A percentile compares a stretch with the other conserved stretches of the same genome.
These are phyloP conservation scores for Acrocalymma vagum DNA, from an alignment of 2,329 filamentous ascomycete genomes.

Conservation along the genomic window DNA sequence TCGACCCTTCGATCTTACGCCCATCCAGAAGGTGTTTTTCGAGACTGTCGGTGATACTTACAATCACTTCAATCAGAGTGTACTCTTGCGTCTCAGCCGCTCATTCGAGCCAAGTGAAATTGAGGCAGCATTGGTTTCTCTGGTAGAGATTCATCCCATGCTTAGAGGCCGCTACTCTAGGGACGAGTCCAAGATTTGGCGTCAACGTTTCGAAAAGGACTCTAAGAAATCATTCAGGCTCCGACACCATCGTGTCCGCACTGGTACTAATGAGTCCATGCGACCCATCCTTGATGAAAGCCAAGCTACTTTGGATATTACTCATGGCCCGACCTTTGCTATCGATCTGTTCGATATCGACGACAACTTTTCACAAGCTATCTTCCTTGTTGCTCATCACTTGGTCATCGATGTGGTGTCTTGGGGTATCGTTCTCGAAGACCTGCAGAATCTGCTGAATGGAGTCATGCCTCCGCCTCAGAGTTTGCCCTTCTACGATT, in stretches of 20 bases:
- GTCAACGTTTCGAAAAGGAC: constrained; percentile 39
- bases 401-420: constrained; percentile 49
- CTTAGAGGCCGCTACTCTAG: constrained; percentile 47
- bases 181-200: constrained; percentile 38
- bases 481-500: constrained; percentile 46
- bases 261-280: constrained; percentile 22
- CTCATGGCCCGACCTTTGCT: constrained; percentile 49
- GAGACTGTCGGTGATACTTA: constrained; percentile 31
- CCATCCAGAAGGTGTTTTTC: constrained; percentile 42
- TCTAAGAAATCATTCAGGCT: constrained; percentile 33
- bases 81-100: constrained; percentile 31
- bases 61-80: constrained; percentile 44
- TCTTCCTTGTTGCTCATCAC: constrained; percentile 48
- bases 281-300: constrained; percentile 34
- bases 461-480: constrained; percentile 33
- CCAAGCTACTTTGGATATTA: constrained; percentile 42
- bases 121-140: constrained; percentile 33
- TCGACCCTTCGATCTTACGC: constrained; percentile 36
- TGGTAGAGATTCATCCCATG: constrained; percentile 50
- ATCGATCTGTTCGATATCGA: constrained; percentile 52
- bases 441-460: constrained; percentile 44
- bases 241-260: constrained; percentile 22
- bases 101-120: constrained; percentile 35
- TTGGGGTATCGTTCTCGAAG: constrained; percentile 49
- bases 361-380: constrained; percentile 41